A percentile compares a stretch with the other conserved stretches of the same genome.
phyloP scores from a whole-genome alignment of 805 yeast species.

The Metschnikowia gelsemii region DNA sequence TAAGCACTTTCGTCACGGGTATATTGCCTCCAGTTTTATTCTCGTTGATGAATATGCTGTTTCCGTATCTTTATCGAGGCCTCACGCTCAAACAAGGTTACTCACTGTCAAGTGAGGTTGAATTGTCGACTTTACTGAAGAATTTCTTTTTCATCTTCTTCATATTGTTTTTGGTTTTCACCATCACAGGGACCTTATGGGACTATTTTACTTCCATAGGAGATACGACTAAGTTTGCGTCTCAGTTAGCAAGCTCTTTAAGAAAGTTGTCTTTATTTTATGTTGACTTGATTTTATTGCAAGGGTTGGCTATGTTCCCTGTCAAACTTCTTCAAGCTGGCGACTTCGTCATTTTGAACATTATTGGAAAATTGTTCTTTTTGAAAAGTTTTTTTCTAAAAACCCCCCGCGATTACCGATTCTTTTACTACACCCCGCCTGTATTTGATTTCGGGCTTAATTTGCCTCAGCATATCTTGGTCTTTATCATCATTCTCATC shows the following conservation, averaged over 20 bases:
- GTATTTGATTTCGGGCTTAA: constrained; percentile 60
- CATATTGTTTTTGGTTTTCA: constrained; percentile 59
- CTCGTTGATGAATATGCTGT: constrained; percentile 49
- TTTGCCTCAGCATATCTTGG: constrained; percentile 59
- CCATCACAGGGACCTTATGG: constrained; percentile 60
- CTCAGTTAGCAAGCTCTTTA: constrained; percentile 52
- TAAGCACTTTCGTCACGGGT: constrained; percentile 59
- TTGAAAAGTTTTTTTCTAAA: constrained; percentile 39
- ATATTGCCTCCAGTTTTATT: constrained; percentile 60
- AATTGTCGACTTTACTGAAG: constrained; percentile 54
- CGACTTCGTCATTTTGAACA: constrained; percentile 48
- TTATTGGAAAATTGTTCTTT: constrained; percentile 38
- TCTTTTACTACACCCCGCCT: constrained; percentile 55
- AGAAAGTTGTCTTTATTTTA: constrained; percentile 53
- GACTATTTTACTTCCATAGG: constrained; percentile 57
- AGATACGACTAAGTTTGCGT: constrained; percentile 60
- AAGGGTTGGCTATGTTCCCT: constrained; percentile 67
- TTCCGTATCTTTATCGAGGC: constrained; percentile 56
- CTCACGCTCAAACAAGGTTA: constrained; percentile 53
- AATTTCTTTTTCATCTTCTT: constrained; percentile 61
- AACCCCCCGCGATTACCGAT: constrained; percentile 53
- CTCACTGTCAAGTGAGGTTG: constrained; percentile 57
- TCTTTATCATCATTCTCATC: constrained; percentile 56
- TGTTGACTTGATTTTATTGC: constrained; percentile 62
- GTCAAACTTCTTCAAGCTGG: constrained; percentile 55